Conservation (phyloP, 2,329 filamentous ascomycete genomes). For the Aspergillus sp. region DNA sequence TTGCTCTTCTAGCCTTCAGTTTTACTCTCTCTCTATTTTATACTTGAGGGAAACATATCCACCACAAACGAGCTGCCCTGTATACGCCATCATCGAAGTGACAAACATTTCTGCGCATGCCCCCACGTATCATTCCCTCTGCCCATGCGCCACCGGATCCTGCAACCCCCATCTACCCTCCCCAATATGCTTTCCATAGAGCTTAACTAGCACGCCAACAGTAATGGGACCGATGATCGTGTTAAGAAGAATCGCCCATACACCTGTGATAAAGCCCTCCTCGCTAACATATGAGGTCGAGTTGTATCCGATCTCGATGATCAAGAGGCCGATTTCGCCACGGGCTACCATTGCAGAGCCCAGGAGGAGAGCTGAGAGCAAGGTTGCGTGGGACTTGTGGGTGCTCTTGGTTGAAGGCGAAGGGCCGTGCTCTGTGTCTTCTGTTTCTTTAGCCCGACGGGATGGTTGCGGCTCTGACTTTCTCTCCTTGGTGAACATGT, state of each 20-base stretch:
- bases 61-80: too few species aligned
- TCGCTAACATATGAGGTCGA: conserved; percentile 36
- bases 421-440: not conserved
- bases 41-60: too few species aligned
- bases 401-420: not conserved
- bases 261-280: conserved; percentile 20
- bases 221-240: conserved; percentile 25
- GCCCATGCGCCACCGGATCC: not conserved
- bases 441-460: not conserved
- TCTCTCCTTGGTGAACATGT: not conserved
- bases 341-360: conserved; percentile 29
- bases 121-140: not conserved
- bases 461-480: not conserved
- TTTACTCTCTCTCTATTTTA: too few species aligned
- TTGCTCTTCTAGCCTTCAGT: too few species aligned
- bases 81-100: too few species aligned
- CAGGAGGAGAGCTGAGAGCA: conserved; percentile 19
- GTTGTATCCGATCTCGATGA: conserved; percentile 28
- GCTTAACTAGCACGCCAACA: conserved; percentile 21
- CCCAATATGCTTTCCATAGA: conserved; percentile 8
- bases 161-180: conserved; percentile 19
- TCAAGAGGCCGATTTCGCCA: conserved; percentile 27
- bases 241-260: conserved; percentile 28
- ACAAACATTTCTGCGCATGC: not conserved
- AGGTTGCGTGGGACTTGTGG: conserved; percentile 2